Base-by-base conservation (phyloP, 2,329 filamentous ascomycete species). In the Trichoderma guizhouense region DNA sequence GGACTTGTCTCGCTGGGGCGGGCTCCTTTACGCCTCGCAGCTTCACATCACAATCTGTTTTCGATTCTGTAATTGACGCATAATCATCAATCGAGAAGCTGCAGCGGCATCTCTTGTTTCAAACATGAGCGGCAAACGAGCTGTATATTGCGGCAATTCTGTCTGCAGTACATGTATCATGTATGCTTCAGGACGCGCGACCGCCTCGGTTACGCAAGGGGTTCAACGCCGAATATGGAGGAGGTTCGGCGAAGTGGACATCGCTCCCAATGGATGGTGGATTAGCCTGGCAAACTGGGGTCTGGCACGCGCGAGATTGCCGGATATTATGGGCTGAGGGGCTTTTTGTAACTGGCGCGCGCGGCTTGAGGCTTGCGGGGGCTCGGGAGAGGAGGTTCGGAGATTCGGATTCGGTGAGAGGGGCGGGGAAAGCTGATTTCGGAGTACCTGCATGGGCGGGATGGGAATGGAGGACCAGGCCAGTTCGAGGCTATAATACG, bases 311-410 rank as follows among this genome's bases (percentile, higher is more conserved):
- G 65, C 65, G 53, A 47, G 36, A 21, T 47, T 68, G 53, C 53
- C 65, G 53, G 28, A 43, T 68, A 47, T 68, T 68, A 60, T 57
- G 47, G n/a, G 43, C 26, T 51, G 30, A 28, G 21, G 62, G 62
- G 47, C 47, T 28, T 28, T 39, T 57, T 34, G 21, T 36, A 55
- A 55, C 14, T 26, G 58, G 34, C 36, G 36, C 34, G 24, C 60
- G 32, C 32, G 21, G 60, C 1, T 5, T 43, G 5, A 5, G 34
- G 14, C 24, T 32, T 43, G 36, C 39, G 61, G 28, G 36, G 26
- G 30, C 32, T 39, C 34, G 51, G 64, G 32, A 28, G 51, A 68
- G 65, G 65, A 43, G 65, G 65, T 68, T 68, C 65, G 65, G 65
- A 68, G 65, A 43, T 58, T 68, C 53, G 51, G 65, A 39, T 58